phyloP scores from a whole-genome alignment of 2,329 filamentous ascomycete genomes.

The Cladosporium oxysporum region DNA sequence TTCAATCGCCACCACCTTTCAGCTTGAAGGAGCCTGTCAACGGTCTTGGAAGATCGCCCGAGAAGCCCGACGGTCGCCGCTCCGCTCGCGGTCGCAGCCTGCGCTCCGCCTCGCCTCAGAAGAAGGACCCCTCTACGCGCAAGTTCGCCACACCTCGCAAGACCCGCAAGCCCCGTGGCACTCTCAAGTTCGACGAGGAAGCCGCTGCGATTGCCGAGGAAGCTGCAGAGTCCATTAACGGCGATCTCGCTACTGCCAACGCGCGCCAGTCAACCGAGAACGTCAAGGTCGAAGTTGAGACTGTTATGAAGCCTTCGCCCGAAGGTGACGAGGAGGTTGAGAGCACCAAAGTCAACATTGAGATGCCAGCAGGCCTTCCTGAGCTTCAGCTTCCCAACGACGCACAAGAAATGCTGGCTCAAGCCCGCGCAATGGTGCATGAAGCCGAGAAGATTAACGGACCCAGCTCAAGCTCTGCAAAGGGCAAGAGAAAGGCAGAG shows the following conservation, averaged over 20 bases:
- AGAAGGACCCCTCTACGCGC: slow-evolving; percentile 37
- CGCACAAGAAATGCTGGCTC: slow-evolving; percentile 77
- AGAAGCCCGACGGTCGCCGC: slow-evolving; percentile 27
- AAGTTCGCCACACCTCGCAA: slow-evolving; percentile 57
- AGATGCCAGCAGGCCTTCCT: slow-evolving; percentile 67
- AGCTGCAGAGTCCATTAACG: slow-evolving; percentile 24
- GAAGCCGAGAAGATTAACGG: slow-evolving; percentile 60
- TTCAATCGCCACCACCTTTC: slow-evolving; percentile 79
- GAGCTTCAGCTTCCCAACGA: slow-evolving; percentile 75
- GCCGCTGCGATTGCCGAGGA: slow-evolving; percentile 31
- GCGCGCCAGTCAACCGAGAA: slow-evolving; percentile 42
- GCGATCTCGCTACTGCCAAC: slow-evolving; percentile 21
- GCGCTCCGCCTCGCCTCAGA: slow-evolving; percentile 58
- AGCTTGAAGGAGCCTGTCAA: slow-evolving; percentile 40
- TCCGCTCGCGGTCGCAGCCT: slow-evolving; percentile 51
- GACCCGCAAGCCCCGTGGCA: slow-evolving; percentile 46
- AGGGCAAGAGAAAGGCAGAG: slow-evolving; percentile 71
- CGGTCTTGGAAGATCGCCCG: slow-evolving; percentile 30
- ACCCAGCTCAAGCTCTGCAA: slow-evolving; percentile 38
- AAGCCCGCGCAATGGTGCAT: slow-evolving; percentile 86
- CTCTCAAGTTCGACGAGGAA: slow-evolving; percentile 34
- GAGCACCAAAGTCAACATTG: slow-evolving; percentile 72
- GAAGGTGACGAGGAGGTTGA: slow-evolving; percentile 69
- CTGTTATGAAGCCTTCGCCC: slow-evolving; percentile 55
- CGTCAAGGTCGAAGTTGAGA: slow-evolving; percentile 70